Base-by-base conservation (phyloP, 1,139 yeast species). In the Zygosaccharomyces sapae region DNA sequence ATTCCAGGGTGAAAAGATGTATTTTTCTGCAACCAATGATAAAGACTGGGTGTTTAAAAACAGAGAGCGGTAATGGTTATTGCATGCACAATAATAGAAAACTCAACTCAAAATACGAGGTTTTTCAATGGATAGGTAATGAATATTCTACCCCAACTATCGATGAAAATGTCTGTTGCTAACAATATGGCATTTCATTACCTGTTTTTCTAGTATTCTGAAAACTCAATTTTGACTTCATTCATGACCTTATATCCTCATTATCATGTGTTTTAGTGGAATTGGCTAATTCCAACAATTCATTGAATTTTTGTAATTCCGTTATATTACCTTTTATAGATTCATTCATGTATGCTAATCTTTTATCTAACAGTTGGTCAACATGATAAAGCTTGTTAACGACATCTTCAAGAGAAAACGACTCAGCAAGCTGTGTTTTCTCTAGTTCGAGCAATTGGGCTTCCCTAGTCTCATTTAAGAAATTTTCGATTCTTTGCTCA, bases 41-140 rank as follows among this genome's bases (percentile, higher is more conserved):
- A 0, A 48, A 51, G 12, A 78, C 85, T 0, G 89, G 89, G 2
- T 79, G 77, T 0, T 70, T 83, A 33, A 75, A 72, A 31, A 74
- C 75, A 1, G 74, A 74, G 1, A 75, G 89, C 49, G 89, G 85
- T 12, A 76, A 81, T 33, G 77, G 83, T 3, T 86, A 83, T 57
- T 81, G 84, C 54, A 74, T 92, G 45, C 97, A 95, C 46, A 81
- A 81, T 55, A 76, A 83, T 47, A 72, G 78, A 50, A 78, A 81
- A 7, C 72, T 89, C 49, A 89, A 89, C 61, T 90, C 96, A 79
- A 81, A 78, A 45, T 87, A 79, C 59, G 90, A 85, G 53, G 86
- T 81, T 1, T 87, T 87, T 80, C 78, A 76, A 59, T 84, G 87
- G 85, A 49, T 70, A 2, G 73, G 71, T 0, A 57, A 62, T 10